phyloP scores from a whole-genome alignment of 2,329 filamentous ascomycete species.

The Diaporthe ampelina region DNA sequence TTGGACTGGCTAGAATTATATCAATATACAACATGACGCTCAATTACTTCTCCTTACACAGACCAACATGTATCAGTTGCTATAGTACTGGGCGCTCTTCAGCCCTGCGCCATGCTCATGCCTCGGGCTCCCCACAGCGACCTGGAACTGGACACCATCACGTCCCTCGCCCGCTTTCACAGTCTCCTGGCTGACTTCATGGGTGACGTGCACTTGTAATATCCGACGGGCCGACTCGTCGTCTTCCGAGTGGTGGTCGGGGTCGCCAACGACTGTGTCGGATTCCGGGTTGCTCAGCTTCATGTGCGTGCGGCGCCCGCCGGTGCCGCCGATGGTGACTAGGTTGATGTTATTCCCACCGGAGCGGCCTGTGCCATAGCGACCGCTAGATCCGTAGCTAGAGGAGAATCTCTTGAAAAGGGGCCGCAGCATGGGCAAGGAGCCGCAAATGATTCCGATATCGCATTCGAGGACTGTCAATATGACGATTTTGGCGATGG shows the following conservation, averaged over 20 bases:
- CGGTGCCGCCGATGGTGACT: slow-evolving; percentile 14
- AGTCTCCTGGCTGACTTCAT: neutral
- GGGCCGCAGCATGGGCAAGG: slow-evolving; percentile 45
- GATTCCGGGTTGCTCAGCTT: neutral
- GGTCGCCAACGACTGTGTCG: neutral
- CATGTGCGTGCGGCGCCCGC: neutral
- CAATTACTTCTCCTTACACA: neutral
- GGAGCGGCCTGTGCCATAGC: neutral
- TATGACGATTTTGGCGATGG: slow-evolving; percentile 45
- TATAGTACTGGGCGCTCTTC: neutral
- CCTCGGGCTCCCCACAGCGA: neutral
- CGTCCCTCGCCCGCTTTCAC: neutral
- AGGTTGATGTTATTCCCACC: neutral
- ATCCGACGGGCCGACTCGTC: neutral
- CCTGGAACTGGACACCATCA: neutral
- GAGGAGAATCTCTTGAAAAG: slow-evolving; percentile 39
- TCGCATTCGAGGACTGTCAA: slow-evolving; percentile 46
- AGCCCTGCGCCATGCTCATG: neutral
- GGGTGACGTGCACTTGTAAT: neutral
- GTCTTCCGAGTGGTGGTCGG: neutral
- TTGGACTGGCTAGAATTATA: neutral
- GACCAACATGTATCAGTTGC: neutral
- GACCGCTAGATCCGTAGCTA: neutral
- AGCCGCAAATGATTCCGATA: slow-evolving; percentile 47
- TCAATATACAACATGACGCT: neutral